Percentiles rank a stretch among this genome's conserved stretches.
phyloP scores from a whole-genome alignment of 805 yeast species.

The Tetrapisispora phaffii region DNA sequence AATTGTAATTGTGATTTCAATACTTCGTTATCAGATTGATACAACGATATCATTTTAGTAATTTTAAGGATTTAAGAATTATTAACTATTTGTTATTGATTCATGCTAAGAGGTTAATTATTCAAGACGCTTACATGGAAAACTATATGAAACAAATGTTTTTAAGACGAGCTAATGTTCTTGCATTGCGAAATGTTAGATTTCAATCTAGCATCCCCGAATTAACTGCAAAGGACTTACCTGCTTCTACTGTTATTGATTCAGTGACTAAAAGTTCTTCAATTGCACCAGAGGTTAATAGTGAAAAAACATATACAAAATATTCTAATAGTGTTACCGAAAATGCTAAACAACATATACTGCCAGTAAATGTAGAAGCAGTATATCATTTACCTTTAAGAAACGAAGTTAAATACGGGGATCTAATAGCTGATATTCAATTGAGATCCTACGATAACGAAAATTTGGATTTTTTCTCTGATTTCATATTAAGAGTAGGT shows the following conservation, averaged over 20 bases:
- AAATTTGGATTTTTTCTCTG: conserved; percentile 64
- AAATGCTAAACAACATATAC: conserved; percentile 33
- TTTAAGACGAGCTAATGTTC: neutral
- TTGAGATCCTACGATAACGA: conserved; percentile 63
- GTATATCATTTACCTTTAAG: conserved; percentile 73
- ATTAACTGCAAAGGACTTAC: neutral
- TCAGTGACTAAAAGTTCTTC: neutral
- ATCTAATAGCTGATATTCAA: conserved; percentile 66
- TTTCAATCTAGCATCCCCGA: neutral
- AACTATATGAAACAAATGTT: neutral
- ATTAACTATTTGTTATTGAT: too few relatives aligned
- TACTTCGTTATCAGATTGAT: too few relatives aligned
- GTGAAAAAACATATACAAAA: neutral
- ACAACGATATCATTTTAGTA: too few relatives aligned
- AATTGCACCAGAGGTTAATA: neutral
- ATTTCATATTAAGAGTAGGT: conserved; percentile 84
- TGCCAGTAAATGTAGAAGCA: conserved; percentile 79
- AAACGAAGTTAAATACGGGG: conserved; percentile 57
- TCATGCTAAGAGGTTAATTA: neutral
- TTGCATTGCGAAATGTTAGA: neutral
- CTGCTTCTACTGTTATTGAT: neutral
- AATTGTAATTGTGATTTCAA: too few relatives aligned
- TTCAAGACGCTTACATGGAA: neutral
- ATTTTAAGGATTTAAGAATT: too few relatives aligned
- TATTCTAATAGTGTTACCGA: neutral